A percentile compares a stretch with the other conserved stretches of the same genome.
phyloP scores from a whole-genome alignment of 1,284 basidiomycete genomes.

The Ceratobasidium sp. region DNA sequence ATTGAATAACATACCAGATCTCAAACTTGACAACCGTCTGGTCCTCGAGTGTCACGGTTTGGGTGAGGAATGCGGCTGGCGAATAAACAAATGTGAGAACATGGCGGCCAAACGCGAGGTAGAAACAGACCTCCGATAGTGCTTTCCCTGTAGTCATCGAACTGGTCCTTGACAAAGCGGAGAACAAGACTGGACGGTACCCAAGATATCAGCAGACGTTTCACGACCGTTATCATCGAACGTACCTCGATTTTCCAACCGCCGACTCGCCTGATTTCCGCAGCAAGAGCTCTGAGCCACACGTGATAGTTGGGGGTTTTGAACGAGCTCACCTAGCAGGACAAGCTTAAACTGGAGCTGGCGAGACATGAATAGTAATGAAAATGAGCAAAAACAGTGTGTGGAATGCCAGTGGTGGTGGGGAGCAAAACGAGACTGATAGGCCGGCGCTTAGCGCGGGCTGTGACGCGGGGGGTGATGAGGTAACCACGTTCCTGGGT shows the following conservation, averaged over 20 bases:
- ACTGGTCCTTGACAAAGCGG: constrained; percentile 96
- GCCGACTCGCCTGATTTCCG: constrained; percentile 83
- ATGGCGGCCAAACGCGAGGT: background rate
- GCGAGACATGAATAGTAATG: constrained; percentile 62
- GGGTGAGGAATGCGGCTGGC: constrained; percentile 92
- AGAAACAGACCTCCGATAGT: constrained; percentile 75
- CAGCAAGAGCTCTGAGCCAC: constrained; percentile 30
- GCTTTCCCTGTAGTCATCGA: constrained; percentile 95
- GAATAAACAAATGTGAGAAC: constrained; percentile 35
- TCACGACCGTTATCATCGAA: background rate
- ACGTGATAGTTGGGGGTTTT: background rate
- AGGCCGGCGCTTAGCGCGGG: constrained; percentile 7
- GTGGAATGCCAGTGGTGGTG: constrained; percentile 51
- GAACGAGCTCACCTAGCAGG: constrained; percentile 70
- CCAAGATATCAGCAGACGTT: background rate
- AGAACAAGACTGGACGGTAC: constrained; percentile 77
- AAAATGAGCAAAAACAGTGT: background rate
- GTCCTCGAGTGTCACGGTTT: constrained; percentile 91
- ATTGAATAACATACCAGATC: constrained; percentile 75
- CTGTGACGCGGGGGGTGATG: constrained; percentile 3
- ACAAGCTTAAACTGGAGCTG: constrained; percentile 92
- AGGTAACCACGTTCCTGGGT: constrained; percentile 18
- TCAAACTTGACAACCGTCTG: constrained; percentile 95
- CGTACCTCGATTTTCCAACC: constrained; percentile 92
- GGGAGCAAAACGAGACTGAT: constrained; percentile 23